These are phyloP conservation scores for Globisporangium ultimum DNA, from an alignment of 352 stramenopile species.

Conservation along the genomic window DNA sequence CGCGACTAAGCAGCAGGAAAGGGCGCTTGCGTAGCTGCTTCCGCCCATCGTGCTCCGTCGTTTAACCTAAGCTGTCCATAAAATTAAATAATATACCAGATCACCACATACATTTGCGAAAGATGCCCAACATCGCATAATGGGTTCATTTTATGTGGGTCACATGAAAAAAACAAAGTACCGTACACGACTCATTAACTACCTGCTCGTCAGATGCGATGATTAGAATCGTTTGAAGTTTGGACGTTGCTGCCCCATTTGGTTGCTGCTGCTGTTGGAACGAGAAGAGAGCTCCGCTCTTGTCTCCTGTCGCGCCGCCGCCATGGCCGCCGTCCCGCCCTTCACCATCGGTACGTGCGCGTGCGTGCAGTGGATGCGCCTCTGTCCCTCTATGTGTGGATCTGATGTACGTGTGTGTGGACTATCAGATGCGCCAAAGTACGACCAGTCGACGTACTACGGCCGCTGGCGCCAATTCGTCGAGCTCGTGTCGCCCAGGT, in stretches of 20 bases:
- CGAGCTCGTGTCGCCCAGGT: conserved; percentile 78
- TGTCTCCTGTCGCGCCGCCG: not conserved
- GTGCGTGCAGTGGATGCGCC: not conserved
- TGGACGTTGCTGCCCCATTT: not conserved
- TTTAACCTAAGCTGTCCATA: not conserved
- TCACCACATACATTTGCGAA: not conserved
- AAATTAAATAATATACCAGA: not conserved
- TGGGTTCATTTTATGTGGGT: not conserved
- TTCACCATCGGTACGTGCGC: conserved; percentile 30
- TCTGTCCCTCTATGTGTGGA: not conserved
- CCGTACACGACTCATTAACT: not conserved
- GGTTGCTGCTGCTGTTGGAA: too few relatives aligned
- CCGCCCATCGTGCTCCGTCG: not conserved
- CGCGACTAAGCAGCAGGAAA: conserved; percentile 31
- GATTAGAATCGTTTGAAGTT: not conserved
- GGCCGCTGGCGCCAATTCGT: conserved; percentile 83
- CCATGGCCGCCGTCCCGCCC: conserved; percentile 25
- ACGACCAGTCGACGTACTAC: conserved; percentile 86
- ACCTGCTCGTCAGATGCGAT: too few relatives aligned
- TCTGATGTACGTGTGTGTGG: not conserved
- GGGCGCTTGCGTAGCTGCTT: too few relatives aligned
- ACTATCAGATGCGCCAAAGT: conserved; percentile 57
- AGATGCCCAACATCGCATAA: too few relatives aligned
- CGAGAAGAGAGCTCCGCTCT: too few relatives aligned
- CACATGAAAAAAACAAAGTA: not conserved